phyloP scores from a whole-genome alignment of 2,329 filamentous ascomycete genomes.

The Cercospora sp. region DNA sequence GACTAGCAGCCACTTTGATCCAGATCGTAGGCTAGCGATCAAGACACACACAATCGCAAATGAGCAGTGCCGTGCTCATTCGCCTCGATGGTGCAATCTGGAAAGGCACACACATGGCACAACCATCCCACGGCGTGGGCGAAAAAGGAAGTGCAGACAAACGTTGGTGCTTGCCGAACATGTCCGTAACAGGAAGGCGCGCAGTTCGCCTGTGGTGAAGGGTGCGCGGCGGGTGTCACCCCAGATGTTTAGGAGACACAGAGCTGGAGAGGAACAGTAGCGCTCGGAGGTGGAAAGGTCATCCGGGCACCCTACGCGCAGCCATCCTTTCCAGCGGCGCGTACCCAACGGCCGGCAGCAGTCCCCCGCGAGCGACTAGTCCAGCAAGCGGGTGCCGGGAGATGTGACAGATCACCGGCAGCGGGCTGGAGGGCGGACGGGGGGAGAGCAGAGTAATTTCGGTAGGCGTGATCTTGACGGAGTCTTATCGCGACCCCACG shows the following conservation, averaged over 20 bases:
- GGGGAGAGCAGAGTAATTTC: background rate
- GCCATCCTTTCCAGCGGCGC: constrained; percentile 9
- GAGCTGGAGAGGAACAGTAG: background rate
- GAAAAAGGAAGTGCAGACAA: background rate
- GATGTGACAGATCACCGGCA: background rate
- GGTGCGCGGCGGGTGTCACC: background rate
- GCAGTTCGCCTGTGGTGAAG: background rate
- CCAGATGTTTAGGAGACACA: background rate
- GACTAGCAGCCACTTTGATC: background rate
- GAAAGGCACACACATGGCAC: background rate
- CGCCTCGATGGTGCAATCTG: background rate
- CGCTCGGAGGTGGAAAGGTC: background rate
- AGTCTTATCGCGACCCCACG: background rate
- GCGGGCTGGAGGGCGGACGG: background rate
- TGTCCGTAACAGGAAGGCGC: background rate
- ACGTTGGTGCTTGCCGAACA: background rate
- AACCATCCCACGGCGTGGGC: background rate
- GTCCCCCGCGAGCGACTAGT: background rate
- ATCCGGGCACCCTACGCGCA: background rate
- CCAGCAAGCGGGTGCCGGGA: background rate
- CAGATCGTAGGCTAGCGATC: background rate
- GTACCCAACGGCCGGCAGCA: constrained; percentile 1
- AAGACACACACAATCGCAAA: background rate
- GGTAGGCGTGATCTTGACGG: background rate
- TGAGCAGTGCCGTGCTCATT: background rate